Evolutionary conservation across 2,329 filamentous ascomycete species (phyloP).

Genomic region (Colletotrichum chrysophilum): DNA sequence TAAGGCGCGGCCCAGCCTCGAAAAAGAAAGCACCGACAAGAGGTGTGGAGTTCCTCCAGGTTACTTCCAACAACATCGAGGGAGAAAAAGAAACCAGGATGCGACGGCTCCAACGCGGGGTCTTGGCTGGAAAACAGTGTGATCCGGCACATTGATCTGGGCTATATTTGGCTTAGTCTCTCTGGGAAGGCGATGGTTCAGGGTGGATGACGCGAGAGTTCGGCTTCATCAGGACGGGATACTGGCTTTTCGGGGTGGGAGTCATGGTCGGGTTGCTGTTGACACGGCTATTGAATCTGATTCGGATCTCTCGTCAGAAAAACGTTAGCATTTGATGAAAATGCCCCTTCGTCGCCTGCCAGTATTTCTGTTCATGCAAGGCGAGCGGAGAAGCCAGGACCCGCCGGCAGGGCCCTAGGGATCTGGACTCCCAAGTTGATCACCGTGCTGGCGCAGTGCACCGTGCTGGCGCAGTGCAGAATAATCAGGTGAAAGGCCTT

Average conservation of each 20-base stretch:
- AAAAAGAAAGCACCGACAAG: neutral
- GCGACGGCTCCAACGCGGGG: neutral
- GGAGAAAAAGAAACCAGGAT: neutral
- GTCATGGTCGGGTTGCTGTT: neutral
- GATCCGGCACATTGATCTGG: neutral
- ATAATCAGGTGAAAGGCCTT: neutral
- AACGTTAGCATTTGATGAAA: accelerated
- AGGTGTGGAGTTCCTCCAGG: neutral
- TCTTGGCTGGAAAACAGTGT: neutral
- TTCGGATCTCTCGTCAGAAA: neutral
- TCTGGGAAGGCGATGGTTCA: neutral
- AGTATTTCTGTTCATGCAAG: neutral
- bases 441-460: neutral
- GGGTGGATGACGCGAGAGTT: neutral
- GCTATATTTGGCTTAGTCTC: neutral
- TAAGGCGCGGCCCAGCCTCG: neutral
- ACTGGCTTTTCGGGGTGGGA: neutral
- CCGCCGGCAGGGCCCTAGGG: neutral
- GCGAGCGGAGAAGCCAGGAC: neutral
- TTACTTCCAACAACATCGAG: neutral
- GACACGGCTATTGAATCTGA: accelerated
- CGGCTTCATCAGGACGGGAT: neutral
- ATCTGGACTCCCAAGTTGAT: neutral
- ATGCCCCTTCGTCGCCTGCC: too few relatives aligned
- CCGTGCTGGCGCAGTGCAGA: neutral